These are phyloP conservation scores for Pseudogymnoascus sp. DNA, from an alignment of 2,329 filamentous ascomycete genomes.

Conservation along the genomic window DNA sequence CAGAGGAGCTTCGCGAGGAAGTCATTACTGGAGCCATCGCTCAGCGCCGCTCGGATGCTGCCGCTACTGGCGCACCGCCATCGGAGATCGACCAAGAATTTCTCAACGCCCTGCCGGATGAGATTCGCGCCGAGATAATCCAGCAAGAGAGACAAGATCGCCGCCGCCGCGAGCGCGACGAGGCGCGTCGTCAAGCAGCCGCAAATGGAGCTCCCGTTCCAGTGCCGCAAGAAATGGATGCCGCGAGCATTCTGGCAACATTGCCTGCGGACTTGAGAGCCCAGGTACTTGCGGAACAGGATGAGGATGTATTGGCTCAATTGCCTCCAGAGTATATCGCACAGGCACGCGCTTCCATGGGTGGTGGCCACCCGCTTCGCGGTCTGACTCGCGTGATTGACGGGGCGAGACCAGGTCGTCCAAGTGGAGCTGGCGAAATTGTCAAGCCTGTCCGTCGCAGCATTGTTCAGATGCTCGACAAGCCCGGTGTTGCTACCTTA, in stretches of 20 bases:
- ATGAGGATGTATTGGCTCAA: conserved; percentile 74
- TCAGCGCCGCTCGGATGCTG: conserved; percentile 69
- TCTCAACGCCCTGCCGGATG: conserved; percentile 80
- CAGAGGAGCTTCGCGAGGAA: conserved; percentile 91
- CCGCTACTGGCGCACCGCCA: conserved; percentile 61
- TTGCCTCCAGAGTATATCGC: conserved; percentile 78
- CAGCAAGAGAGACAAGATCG: conserved; percentile 85
- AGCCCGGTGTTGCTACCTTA: conserved; percentile 88
- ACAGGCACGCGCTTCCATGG: conserved; percentile 58
- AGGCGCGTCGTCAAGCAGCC: conserved; percentile 58
- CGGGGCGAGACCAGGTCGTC: conserved; percentile 41
- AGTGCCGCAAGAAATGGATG: conserved; percentile 67
- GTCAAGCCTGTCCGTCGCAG: conserved; percentile 64
- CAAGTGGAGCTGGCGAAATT: conserved; percentile 30
- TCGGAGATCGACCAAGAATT: conserved; percentile 89
- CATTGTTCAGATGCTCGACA: conserved; percentile 94
- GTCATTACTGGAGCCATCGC: conserved; percentile 88
- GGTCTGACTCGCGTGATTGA: conserved; percentile 31
- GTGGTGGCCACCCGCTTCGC: conserved; percentile 11
- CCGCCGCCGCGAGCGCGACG: conserved; percentile 77
- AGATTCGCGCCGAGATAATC: conserved; percentile 82
- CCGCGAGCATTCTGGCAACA: conserved; percentile 84
- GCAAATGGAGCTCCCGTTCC: conserved; percentile 34
- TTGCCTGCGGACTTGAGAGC: conserved; percentile 77
- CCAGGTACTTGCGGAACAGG: conserved; percentile 83